Evolutionary conservation across 805 yeast species (phyloP).

Genomic region (Ogataea siamensis): DNA sequence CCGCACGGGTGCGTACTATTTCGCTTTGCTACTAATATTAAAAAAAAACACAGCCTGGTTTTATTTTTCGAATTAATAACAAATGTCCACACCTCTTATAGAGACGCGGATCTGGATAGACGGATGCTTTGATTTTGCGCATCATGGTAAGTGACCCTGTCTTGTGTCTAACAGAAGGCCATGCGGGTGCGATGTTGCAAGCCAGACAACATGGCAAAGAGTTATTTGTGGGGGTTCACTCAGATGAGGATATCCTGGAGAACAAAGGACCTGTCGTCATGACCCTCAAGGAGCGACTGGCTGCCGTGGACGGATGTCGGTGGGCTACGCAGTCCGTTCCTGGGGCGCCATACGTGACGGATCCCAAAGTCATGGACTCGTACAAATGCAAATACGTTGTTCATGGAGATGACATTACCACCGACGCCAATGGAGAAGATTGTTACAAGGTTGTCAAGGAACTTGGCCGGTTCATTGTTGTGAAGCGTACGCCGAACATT

Average conservation of each 20-base stretch:
- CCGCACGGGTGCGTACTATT: neutral
- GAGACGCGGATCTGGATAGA: slow-evolving; percentile 82
- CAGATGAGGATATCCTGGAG: slow-evolving; percentile 76
- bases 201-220: slow-evolving; percentile 81
- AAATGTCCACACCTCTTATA: slow-evolving; percentile 9
- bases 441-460: slow-evolving; percentile 85
- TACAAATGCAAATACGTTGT: slow-evolving; percentile 87
- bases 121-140: slow-evolving; percentile 97
- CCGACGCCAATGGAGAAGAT: slow-evolving; percentile 94
- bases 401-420: slow-evolving; percentile 97
- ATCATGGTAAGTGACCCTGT: slow-evolving; percentile 58
- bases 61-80: neutral
- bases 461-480: slow-evolving; percentile 83
- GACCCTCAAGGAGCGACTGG: slow-evolving; percentile 72
- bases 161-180: slow-evolving; percentile 40
- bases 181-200: slow-evolving; percentile 94
- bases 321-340: slow-evolving; percentile 77
- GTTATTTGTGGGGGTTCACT: slow-evolving; percentile 84
- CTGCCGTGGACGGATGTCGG: slow-evolving; percentile 86
- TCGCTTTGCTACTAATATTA: neutral
- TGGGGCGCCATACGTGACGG: slow-evolving; percentile 92
- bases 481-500: slow-evolving; percentile 89
- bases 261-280: slow-evolving; percentile 96
- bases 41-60: slow-evolving; percentile 6
- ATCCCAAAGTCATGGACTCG: slow-evolving; percentile 71